These are phyloP conservation scores for Staphylotrichum longicolle DNA, from an alignment of 495 filamentous ascomycete species.

Conservation along the genomic window DNA sequence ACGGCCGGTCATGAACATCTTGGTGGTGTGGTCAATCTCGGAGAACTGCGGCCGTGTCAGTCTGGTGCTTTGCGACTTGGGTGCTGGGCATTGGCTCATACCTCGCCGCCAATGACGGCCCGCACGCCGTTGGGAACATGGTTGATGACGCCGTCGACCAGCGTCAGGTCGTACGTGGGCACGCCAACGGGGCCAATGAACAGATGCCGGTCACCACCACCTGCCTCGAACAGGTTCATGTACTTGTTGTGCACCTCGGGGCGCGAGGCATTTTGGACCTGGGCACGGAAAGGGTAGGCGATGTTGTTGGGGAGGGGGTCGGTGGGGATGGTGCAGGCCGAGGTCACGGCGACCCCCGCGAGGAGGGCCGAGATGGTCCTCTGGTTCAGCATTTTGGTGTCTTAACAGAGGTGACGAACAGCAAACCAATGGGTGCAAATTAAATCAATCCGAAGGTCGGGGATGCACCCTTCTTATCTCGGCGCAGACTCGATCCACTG, in stretches of 20 bases:
- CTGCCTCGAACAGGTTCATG: conserved; percentile 50
- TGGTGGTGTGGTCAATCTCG: conserved; percentile 52
- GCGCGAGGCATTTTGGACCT: conserved; percentile 50
- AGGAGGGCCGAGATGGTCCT: conserved; percentile 31
- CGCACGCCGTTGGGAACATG: conserved; percentile 32
- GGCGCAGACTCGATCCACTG: no score
- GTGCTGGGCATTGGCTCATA: conserved; percentile 18
- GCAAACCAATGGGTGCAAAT: not conserved
- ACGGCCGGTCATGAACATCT: conserved; percentile 55
- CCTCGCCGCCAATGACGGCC: conserved; percentile 49
- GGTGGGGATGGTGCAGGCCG: conserved; percentile 44
- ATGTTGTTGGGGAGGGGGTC: conserved; percentile 42
- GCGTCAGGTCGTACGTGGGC: conserved; percentile 44
- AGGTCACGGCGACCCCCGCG: conserved; percentile 27
- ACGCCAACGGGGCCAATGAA: conserved; percentile 50
- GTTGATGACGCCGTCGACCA: conserved; percentile 48
- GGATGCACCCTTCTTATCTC: no score
- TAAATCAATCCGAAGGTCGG: not conserved
- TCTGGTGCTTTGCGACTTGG: no score
- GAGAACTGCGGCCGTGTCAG: conserved; percentile 39
- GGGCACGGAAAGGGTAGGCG: conserved; percentile 42
- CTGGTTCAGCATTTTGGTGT: conserved; percentile 22
- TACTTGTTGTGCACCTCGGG: conserved; percentile 50
- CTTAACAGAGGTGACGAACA: not conserved
- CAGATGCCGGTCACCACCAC: conserved; percentile 51